Evolutionary conservation across 768 basidiomycete genomes (phyloP).

Genomic region (Pulveroboletus sp.): DNA sequence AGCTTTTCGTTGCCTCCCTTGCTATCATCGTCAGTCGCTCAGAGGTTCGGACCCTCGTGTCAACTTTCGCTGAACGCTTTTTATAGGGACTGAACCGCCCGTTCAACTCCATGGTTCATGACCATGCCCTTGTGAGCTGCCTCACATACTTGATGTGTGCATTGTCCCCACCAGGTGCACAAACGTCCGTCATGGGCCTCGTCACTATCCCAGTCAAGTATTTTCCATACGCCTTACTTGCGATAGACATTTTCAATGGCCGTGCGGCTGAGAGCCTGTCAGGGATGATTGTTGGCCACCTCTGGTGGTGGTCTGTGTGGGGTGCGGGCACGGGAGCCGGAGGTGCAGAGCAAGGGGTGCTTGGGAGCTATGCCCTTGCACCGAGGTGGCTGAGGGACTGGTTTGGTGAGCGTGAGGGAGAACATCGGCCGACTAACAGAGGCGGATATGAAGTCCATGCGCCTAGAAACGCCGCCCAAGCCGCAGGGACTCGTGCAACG

Average conservation of each 20-base stretch:
- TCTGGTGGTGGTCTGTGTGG: constrained; percentile 79
- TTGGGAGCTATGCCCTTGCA: constrained; percentile 45
- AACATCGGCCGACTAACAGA: constrained; percentile 35
- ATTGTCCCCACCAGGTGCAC: constrained; percentile 62
- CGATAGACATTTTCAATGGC: constrained; percentile 63
- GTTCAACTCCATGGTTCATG: constrained; percentile 52
- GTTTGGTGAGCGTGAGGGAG: constrained; percentile 41
- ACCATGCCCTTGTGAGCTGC: constrained; percentile 62
- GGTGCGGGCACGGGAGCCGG: constrained; percentile 42
- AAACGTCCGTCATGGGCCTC: constrained; percentile 78
- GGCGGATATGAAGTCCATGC: constrained; percentile 58
- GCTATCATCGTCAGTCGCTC: constrained; percentile 56
- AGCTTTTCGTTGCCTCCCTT: constrained; percentile 53
- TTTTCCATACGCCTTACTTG: constrained; percentile 73
- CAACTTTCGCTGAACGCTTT: neutral
- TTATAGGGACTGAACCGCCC: constrained; percentile 57
- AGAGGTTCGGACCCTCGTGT: neutral
- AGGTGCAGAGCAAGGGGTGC: constrained; percentile 35
- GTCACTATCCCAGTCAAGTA: constrained; percentile 69
- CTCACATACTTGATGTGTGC: constrained; percentile 67
- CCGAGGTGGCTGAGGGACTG: constrained; percentile 56
- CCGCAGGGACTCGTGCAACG: constrained; percentile 16
- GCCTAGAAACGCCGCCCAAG: constrained; percentile 38
- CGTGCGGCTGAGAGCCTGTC: constrained; percentile 62
- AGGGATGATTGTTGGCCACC: constrained; percentile 74